Percentiles rank a stretch among this genome's conserved stretches.
phyloP scores from a whole-genome alignment of 2,329 filamentous ascomycete genomes.

The Venturiaceae sp. region DNA sequence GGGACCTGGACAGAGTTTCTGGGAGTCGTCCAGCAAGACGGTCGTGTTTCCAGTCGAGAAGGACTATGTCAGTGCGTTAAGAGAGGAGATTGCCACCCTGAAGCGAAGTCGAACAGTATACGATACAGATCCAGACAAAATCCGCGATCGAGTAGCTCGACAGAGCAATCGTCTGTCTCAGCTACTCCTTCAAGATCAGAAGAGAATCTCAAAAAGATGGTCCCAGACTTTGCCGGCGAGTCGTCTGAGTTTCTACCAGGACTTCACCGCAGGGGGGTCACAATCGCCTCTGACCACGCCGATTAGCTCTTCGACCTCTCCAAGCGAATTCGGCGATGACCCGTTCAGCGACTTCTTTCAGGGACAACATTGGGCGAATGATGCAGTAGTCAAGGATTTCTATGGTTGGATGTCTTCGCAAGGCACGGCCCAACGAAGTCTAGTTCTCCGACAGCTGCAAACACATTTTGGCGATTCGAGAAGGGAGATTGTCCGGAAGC shows the following conservation, averaged over 20 bases:
- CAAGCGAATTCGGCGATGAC: neutral
- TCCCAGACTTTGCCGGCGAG: slow-evolving; percentile 2
- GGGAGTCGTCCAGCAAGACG: slow-evolving; percentile 5
- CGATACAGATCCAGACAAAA: neutral
- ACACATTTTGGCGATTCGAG: neutral
- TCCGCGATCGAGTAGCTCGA: slow-evolving; percentile 9
- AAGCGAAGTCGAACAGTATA: slow-evolving; percentile 9
- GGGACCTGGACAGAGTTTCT: neutral
- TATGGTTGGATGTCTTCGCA: neutral
- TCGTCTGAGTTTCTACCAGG: neutral
- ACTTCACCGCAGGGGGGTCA: neutral
- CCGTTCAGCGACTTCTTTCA: neutral
- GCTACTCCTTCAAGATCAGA: slow-evolving; percentile 9
- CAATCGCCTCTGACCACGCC: neutral
- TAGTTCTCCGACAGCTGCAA: neutral
- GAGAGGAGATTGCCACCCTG: slow-evolving; percentile 11
- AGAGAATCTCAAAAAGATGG: slow-evolving; percentile 11
- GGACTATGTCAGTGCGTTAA: neutral
- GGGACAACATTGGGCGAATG: neutral
- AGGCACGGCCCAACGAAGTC: neutral
- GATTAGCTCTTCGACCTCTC: neutral
- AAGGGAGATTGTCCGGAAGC: neutral
- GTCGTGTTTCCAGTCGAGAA: neutral
- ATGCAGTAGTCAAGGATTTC: neutral
- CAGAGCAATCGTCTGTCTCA: slow-evolving; percentile 10